phyloP scores from a whole-genome alignment of 2,329 filamentous ascomycete genomes.

The Colletotrichum tamarilloi region DNA sequence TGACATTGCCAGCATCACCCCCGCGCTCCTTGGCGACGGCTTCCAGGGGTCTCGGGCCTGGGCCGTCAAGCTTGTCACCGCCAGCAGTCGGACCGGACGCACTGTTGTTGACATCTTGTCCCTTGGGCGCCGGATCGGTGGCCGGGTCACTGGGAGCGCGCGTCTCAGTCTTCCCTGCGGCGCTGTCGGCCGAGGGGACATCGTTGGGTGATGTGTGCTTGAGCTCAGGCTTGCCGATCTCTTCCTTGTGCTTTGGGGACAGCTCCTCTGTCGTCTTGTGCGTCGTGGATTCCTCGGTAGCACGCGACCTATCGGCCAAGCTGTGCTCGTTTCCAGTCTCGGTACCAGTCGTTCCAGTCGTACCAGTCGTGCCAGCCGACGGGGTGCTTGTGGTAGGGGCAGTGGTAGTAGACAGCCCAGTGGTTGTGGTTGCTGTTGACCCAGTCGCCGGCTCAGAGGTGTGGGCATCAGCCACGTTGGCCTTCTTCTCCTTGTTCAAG shows the following conservation, averaged over 20 bases:
- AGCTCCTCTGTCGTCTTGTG: not conserved
- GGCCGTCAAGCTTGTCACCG: constrained; percentile 50
- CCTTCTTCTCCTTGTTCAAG: constrained; percentile 21
- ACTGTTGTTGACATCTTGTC: constrained; percentile 48
- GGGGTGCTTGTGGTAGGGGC: constrained; percentile 1
- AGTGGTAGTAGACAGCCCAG: not conserved
- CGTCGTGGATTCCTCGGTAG: not conserved
- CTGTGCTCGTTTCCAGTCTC: not conserved
- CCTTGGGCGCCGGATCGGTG: constrained; percentile 47
- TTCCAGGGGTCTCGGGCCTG: constrained; percentile 56
- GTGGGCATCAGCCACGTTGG: not conserved
- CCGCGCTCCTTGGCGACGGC: constrained; percentile 47
- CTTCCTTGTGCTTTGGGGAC: not conserved
- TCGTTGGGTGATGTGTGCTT: constrained; percentile 37
- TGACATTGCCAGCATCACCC: constrained; percentile 45
- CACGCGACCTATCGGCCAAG: not conserved
- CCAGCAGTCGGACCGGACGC: constrained; percentile 45
- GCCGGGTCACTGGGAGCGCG: constrained; percentile 50
- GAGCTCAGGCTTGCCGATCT: constrained; percentile 40
- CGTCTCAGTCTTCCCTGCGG: constrained; percentile 51
- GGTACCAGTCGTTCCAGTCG: not conserved
- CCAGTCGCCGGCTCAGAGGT: not conserved
- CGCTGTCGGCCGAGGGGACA: constrained; percentile 37
- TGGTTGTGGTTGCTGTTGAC: not conserved
- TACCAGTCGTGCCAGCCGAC: not conserved